phyloP scores from a whole-genome alignment of 768 basidiomycete genomes.

The Trametes villosa region DNA sequence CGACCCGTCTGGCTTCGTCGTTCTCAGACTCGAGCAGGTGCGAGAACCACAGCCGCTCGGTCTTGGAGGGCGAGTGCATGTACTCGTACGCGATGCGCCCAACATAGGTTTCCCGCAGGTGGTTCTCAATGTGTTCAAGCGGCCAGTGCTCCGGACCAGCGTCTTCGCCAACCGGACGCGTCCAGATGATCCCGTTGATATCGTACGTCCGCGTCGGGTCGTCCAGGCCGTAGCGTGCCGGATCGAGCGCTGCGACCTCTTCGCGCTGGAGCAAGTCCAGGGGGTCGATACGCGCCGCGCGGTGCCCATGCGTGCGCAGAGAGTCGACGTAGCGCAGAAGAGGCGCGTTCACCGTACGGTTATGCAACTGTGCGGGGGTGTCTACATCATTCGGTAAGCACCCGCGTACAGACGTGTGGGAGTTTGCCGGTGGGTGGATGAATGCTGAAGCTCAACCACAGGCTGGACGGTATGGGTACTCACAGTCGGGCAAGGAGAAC shows the following conservation, averaged over 20 bases:
- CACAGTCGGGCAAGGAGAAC: constrained; percentile 75
- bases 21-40: constrained; percentile 74
- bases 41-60: constrained; percentile 88
- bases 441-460: no score
- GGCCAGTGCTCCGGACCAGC: constrained; percentile 58
- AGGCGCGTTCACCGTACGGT: constrained; percentile 73
- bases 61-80: constrained; percentile 87
- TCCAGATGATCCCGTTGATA: constrained; percentile 85
- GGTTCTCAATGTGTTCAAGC: constrained; percentile 68
- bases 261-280: constrained; percentile 87
- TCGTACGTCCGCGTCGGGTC: constrained; percentile 61
- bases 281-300: constrained; percentile 86
- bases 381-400: constrained; percentile 44
- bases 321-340: constrained; percentile 89
- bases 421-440: no score
- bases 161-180: constrained; percentile 44
- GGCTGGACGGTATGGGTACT: no score
- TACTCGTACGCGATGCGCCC: constrained; percentile 91
- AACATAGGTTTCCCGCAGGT: constrained; percentile 77
- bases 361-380: constrained; percentile 64
- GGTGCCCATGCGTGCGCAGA: constrained; percentile 82
- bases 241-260: constrained; percentile 75
- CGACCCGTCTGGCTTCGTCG: constrained; percentile 9
- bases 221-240: constrained; percentile 73
- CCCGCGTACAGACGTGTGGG: no score